Evolutionary conservation across 2,329 filamentous ascomycete species (phyloP).

Genomic region (Geosmithia flava): DNA sequence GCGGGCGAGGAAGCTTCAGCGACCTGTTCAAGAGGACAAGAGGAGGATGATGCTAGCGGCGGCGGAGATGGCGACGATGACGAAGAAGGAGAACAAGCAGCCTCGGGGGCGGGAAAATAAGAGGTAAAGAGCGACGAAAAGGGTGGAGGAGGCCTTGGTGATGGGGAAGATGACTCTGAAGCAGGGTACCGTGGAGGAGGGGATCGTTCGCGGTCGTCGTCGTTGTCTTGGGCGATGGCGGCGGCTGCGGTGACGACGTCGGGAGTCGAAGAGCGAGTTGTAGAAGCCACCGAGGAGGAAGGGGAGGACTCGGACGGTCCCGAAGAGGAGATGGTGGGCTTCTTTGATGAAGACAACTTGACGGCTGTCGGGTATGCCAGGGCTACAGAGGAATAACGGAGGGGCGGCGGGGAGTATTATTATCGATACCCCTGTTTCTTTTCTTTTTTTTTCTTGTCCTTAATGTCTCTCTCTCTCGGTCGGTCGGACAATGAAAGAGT

Average conservation of each 20-base stretch:
- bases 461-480: background rate
- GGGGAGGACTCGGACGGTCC: constrained; percentile 18
- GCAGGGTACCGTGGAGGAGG: constrained; percentile 49
- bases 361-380: constrained; percentile 14
- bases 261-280: background rate
- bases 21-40: background rate
- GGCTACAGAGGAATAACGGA: background rate
- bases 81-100: too few relatives aligned
- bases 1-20: background rate
- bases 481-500: background rate
- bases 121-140: constrained; percentile 48
- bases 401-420: background rate
- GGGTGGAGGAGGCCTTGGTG: constrained; percentile 43
- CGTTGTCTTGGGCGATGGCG: constrained; percentile 3
- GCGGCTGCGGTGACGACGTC: background rate
- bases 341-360: constrained; percentile 23
- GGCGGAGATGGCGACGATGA: constrained; percentile 1
- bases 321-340: constrained; percentile 8
- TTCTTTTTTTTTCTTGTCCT: background rate
- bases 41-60: constrained; percentile 4
- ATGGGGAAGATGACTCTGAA: constrained; percentile 32
- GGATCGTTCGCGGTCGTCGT: constrained; percentile 24
- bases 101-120: constrained; percentile 8
- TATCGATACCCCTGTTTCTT: background rate
- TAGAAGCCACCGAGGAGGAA: background rate